These are phyloP conservation scores for Fomitiporia mediterranea DNA, from an alignment of 1,284 basidiomycete species.

Conservation along the genomic window DNA sequence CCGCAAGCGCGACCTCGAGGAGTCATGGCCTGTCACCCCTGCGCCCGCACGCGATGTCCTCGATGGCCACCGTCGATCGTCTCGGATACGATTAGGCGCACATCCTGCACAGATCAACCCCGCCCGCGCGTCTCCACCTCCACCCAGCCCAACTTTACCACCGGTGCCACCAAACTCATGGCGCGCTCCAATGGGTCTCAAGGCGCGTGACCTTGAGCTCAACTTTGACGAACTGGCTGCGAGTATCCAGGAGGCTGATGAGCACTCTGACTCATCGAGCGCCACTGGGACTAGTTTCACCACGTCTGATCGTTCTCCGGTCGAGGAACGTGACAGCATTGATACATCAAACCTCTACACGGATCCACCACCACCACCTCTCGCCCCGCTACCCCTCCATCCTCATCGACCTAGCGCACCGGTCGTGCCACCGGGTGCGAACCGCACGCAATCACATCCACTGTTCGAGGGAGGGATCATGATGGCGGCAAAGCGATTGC, in stretches of 20 bases:
- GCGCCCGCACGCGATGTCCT: slow-evolving; percentile 30
- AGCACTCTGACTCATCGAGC: slow-evolving; percentile 14
- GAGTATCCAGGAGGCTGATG: background rate
- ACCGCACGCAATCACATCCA: background rate
- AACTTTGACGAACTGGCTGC: background rate
- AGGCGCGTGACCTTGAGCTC: background rate
- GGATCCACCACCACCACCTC: slow-evolving; percentile 4
- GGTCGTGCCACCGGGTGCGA: slow-evolving; percentile 11
- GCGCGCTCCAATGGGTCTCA: slow-evolving; percentile 30
- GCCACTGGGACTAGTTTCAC: slow-evolving; percentile 14
- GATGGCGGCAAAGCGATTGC: slow-evolving; percentile 57
- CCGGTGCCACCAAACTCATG: slow-evolving; percentile 28
- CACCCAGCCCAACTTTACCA: slow-evolving; percentile 27
- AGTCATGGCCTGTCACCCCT: slow-evolving; percentile 38
- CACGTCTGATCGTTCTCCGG: slow-evolving; percentile 6
- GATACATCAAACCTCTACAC: slow-evolving; percentile 11
- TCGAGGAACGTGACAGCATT: background rate
- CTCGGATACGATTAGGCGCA: slow-evolving; percentile 27
- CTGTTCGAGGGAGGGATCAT: slow-evolving; percentile 55
- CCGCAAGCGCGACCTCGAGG: slow-evolving; percentile 27
- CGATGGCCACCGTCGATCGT: slow-evolving; percentile 28
- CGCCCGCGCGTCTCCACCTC: slow-evolving; percentile 39
- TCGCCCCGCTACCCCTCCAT: slow-evolving; percentile 6
- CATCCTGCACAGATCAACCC: slow-evolving; percentile 19
- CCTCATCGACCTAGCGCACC: slow-evolving; percentile 13